A percentile compares a stretch with the other conserved stretches of the same genome.
Conservation (phyloP, 192 early-diverging fungal genomes). For the Coemansia sp. region DNA sequence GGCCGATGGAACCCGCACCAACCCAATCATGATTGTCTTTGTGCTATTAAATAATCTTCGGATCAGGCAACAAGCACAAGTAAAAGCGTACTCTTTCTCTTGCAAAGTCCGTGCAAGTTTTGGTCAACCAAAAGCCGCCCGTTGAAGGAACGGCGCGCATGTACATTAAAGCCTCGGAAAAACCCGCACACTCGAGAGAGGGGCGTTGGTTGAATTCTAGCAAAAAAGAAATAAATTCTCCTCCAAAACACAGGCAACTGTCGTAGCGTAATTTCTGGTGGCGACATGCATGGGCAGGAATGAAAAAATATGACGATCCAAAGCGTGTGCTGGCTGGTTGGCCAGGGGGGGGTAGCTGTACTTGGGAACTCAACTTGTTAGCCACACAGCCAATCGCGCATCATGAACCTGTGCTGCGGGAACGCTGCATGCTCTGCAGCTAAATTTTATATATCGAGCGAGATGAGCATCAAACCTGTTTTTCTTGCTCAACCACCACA, state of each 20-base stretch:
- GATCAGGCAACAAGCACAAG: not conserved
- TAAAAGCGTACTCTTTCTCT: not conserved
- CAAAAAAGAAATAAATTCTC: constrained; percentile 3
- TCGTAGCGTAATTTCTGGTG: not conserved
- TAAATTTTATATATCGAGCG: constrained; percentile 3
- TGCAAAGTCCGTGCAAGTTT: not conserved
- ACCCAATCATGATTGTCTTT: not conserved
- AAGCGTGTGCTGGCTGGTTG: not conserved
- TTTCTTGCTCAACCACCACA: not conserved
- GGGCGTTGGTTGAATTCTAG: not conserved
- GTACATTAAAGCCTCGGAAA: not conserved
- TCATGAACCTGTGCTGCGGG: constrained; percentile 30
- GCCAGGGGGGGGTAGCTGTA: too few relatives aligned
- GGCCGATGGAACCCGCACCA: not conserved
- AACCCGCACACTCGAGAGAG: not conserved
- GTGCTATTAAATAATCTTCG: not conserved
- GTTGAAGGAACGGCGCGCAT: not conserved
- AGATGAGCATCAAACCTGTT: not conserved
- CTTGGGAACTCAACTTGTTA: too few relatives aligned
- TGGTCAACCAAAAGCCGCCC: not conserved
- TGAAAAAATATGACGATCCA: not conserved
- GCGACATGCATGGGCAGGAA: not conserved
- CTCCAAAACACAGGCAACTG: not conserved
- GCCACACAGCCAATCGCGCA: constrained; percentile 23
- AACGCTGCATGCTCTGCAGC: constrained; percentile 24